Conservation (phyloP, 805 yeast species). For the Zygoascus bituminiphila region DNA sequence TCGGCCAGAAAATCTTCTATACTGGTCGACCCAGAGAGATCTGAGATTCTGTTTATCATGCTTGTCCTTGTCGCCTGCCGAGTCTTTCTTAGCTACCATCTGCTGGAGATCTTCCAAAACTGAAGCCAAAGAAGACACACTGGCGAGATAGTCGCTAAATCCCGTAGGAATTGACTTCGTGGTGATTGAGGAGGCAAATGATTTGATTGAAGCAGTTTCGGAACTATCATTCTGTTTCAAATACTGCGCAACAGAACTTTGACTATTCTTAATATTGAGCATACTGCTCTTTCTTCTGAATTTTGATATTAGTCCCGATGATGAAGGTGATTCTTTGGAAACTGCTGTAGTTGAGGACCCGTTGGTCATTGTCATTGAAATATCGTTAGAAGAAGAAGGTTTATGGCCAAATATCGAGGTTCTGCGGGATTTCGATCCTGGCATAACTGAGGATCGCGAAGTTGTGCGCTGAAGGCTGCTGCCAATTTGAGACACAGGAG, state of each 20-base stretch:
- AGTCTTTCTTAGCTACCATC: not conserved
- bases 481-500: not conserved
- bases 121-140: slow-evolving; percentile 5
- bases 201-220: not conserved
- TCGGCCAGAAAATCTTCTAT: slow-evolving; percentile 8
- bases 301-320: not conserved
- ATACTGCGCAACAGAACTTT: no score
- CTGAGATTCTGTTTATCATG: not conserved
- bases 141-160: slow-evolving; percentile 5
- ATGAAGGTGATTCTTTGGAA: not conserved
- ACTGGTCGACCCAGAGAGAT: not conserved
- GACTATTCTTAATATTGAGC: not conserved
- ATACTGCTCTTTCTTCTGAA: not conserved
- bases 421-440: not conserved
- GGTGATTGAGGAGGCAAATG: not conserved
- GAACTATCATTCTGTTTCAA: not conserved
- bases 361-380: not conserved
- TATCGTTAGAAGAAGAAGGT: not conserved
- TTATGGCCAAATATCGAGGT: not conserved
- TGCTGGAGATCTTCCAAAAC: slow-evolving; percentile 7
- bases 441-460: not conserved
- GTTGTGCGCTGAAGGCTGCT: not conserved
- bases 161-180: not conserved
- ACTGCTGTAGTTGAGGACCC: not conserved
- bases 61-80: not conserved